Evolutionary conservation across 331 rosid genomes (phyloP).

Genomic region (Arachis monticola): DNA sequence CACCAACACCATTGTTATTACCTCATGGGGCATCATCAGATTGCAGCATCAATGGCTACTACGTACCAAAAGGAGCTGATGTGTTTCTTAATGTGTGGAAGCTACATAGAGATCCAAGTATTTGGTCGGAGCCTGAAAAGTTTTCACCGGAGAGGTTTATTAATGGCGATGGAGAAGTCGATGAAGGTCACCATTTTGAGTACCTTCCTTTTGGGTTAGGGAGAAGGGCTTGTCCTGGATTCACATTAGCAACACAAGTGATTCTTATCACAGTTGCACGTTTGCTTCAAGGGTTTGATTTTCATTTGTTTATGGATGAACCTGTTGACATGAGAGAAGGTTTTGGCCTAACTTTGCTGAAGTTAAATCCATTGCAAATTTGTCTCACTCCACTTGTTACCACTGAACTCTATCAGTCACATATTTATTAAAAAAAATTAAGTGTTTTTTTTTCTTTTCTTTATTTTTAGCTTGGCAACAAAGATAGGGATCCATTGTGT

Average conservation of each 20-base stretch:
- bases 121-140: conserved; percentile 50
- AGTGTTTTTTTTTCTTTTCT: no score
- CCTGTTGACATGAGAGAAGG: conserved; percentile 59
- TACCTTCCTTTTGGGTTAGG: conserved; percentile 61
- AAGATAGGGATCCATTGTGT: no score
- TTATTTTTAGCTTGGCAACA: no score
- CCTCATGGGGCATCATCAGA: conserved; percentile 65
- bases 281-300: conserved; percentile 59
- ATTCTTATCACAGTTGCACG: conserved; percentile 52
- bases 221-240: conserved; percentile 65
- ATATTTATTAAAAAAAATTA: no score
- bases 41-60: conserved; percentile 45
- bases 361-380: conserved; percentile 44
- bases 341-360: conserved; percentile 52
- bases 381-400: conserved; percentile 38
- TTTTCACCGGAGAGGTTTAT: conserved; percentile 58
- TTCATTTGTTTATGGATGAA: conserved; percentile 21
- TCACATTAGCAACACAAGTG: conserved; percentile 49
- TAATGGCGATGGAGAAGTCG: conserved; percentile 31
- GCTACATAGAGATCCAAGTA: conserved; percentile 55
- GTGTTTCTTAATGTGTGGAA: conserved; percentile 69
- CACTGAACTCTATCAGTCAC: no score
- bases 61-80: conserved; percentile 56
- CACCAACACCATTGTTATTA: conserved; percentile 57
- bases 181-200: conserved; percentile 42